Evolutionary conservation across 73 alveolate species (phyloP).

Genomic region (Diophrys appendiculata): DNA sequence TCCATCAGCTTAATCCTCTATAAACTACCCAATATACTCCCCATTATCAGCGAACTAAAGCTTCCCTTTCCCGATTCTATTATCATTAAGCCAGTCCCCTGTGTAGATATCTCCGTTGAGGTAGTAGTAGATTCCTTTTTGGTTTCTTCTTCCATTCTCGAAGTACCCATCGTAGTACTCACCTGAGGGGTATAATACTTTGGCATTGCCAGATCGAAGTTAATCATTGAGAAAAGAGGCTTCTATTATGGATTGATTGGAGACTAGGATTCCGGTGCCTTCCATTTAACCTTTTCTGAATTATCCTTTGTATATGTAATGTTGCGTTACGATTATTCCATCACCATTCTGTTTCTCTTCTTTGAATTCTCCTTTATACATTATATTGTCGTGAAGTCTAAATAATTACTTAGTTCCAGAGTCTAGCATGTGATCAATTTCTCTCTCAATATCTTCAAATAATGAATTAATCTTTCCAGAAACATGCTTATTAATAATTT

Average conservation of each 20-base stretch:
- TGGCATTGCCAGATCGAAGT: neutral
- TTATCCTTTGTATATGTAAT: neutral
- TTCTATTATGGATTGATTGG: neutral
- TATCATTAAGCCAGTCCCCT: conserved; percentile 61
- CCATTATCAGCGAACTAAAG: conserved; percentile 41
- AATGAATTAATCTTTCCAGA: neutral
- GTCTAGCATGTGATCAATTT: neutral
- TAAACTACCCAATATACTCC: conserved; percentile 49
- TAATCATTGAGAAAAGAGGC: neutral
- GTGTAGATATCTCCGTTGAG: conserved; percentile 56
- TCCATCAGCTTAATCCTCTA: conserved; percentile 66
- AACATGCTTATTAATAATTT: neutral
- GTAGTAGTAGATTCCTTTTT: conserved; percentile 38
- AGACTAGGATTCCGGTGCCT: neutral
- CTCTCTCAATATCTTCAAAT: neutral
- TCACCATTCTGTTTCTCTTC: neutral
- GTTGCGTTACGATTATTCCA: neutral
- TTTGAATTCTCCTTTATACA: neutral
- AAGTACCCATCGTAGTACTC: conserved; percentile 32
- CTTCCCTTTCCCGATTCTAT: conserved; percentile 41
- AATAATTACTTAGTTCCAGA: neutral
- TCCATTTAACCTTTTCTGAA: neutral
- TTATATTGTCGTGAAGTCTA: neutral
- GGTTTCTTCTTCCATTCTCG: conserved; percentile 18
- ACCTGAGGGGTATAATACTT: conserved; percentile 5